A percentile compares a stretch with the other conserved stretches of the same genome.
Conservation (phyloP, 1,284 basidiomycete species). For the Cystobasidium pallidum region DNA sequence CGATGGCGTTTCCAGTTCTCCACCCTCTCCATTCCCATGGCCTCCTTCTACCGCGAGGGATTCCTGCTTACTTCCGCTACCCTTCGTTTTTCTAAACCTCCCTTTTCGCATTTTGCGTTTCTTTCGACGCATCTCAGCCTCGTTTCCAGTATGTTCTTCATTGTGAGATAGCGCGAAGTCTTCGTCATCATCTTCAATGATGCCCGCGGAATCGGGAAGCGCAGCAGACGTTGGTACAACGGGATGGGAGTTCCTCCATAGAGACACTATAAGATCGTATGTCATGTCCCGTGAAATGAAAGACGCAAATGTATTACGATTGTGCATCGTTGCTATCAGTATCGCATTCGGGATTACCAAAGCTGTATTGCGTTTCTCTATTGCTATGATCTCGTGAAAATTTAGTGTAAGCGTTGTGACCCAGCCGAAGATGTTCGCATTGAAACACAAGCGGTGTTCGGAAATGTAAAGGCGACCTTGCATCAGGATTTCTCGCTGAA, state of each 20-base stretch:
- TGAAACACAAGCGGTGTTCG: constrained; percentile 97
- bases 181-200: constrained; percentile 52
- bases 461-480: constrained; percentile 96
- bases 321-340: constrained; percentile 76
- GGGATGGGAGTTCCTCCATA: constrained; percentile 89
- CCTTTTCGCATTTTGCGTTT: constrained; percentile 39
- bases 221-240: constrained; percentile 63
- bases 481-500: constrained; percentile 93
- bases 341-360: constrained; percentile 99
- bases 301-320: constrained; percentile 89
- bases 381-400: constrained; percentile 82
- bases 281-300: constrained; percentile 96
- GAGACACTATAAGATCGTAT: constrained; percentile 92
- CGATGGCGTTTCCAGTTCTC: neutral
- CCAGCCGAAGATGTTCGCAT: constrained; percentile 99
- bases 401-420: constrained; percentile 93
- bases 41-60: neutral
- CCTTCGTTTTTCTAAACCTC: constrained; percentile 34
- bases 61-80: neutral
- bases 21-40: neutral
- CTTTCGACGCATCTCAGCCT: constrained; percentile 32
- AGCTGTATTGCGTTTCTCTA: constrained; percentile 98
- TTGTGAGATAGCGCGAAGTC: constrained; percentile 41
- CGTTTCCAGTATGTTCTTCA: constrained; percentile 19
- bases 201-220: constrained; percentile 50